phyloP scores from a whole-genome alignment of 108 stramenopile species.

The Nannochloropsis salina region DNA sequence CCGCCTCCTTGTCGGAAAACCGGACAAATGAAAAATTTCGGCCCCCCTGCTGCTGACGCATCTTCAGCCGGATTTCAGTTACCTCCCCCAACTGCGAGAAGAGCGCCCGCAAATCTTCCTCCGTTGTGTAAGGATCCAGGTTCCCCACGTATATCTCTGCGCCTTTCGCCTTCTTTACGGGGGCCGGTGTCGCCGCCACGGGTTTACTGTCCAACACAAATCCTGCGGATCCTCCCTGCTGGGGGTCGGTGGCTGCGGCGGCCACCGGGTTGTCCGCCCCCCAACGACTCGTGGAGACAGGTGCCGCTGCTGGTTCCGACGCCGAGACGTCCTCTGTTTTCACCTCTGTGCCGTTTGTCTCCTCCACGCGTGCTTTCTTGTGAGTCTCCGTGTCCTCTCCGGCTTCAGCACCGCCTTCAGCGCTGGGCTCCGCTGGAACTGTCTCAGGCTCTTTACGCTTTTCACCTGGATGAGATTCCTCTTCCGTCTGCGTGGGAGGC shows the following conservation, averaged over 20 bases:
- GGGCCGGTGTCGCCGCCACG: neutral
- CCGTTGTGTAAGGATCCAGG: conserved; percentile 16
- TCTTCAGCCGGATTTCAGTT: conserved; percentile 7
- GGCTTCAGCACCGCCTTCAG: neutral
- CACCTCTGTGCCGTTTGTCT: neutral
- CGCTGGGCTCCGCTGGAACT: neutral
- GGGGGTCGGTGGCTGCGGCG: neutral
- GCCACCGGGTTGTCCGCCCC: neutral
- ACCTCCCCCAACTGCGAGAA: conserved; percentile 5
- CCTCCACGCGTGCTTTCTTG: conserved; percentile 16
- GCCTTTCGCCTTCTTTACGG: neutral
- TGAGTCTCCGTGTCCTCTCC: neutral
- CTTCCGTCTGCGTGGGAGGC: neutral
- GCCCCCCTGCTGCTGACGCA: neutral
- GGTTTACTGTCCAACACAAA: neutral
- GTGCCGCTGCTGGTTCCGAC: neutral
- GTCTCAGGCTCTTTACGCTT: conserved; percentile 14
- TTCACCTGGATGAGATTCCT: neutral
- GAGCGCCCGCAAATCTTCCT: neutral
- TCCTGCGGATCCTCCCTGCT: neutral
- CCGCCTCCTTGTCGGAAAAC: neutral
- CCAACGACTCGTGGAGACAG: neutral
- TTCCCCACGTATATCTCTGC: neutral
- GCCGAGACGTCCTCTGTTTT: neutral
- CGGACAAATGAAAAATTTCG: conserved; percentile 1